Evolutionary conservation across 139 green algal species (phyloP).

Genomic region (Auxenochlorella pyrenoidosa): DNA sequence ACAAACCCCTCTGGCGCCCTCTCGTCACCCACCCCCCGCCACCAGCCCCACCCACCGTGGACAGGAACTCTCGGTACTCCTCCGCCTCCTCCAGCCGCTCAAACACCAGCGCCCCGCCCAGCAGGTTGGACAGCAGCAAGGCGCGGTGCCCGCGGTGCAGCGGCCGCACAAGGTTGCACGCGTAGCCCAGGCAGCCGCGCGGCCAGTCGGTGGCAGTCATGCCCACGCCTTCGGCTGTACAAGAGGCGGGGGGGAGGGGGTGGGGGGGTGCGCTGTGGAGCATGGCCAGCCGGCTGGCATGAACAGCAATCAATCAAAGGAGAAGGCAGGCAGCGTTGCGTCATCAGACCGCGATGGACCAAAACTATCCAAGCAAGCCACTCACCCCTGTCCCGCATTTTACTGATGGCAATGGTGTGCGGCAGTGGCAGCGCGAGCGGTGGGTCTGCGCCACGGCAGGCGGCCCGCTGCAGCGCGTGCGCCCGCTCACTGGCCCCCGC

Average conservation of each 20-base stretch:
- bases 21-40: neutral
- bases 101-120: constrained; percentile 67
- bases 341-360: no score
- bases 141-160: constrained; percentile 50
- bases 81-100: constrained; percentile 65
- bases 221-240: constrained; percentile 1
- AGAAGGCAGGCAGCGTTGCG: neutral
- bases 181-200: constrained; percentile 72
- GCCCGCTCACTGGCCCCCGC: constrained; percentile 37
- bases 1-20: neutral
- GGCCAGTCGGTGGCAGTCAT: constrained; percentile 63
- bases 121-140: constrained; percentile 54
- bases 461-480: constrained; percentile 52
- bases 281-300: neutral
- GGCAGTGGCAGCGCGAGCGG: constrained; percentile 68
- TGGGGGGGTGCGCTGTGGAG: neutral
- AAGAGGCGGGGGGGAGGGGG: no score
- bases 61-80: constrained; percentile 63
- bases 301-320: neutral
- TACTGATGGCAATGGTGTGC: constrained; percentile 58
- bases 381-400: neutral
- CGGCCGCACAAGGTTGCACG: constrained; percentile 74
- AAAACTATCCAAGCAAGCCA: neutral
- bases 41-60: constrained; percentile 32
- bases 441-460: constrained; percentile 59